Base-by-base conservation (phyloP, 768 basidiomycete species). In the Artomyces pyxidatus region DNA sequence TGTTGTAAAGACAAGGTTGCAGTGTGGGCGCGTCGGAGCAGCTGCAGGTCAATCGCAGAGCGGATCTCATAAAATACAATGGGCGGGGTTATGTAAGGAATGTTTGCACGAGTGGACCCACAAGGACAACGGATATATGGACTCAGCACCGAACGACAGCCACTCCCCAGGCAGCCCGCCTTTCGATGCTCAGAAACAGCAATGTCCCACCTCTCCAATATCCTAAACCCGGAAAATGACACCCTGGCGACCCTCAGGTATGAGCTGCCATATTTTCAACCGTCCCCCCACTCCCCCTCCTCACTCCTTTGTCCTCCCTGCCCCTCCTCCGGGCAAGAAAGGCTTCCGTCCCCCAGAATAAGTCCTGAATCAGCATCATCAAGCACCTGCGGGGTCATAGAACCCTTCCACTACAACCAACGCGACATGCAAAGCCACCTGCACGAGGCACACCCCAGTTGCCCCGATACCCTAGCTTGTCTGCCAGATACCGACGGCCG, bases 401-500 rank as follows among this genome's bases (percentile, higher is more conserved):
- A 14, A 25, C 22, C 45, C 19, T 41, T 44, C 8, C 42, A 42
- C 28, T 26, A n/a, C 26, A 37, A 16, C 21, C 30, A 30, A 23
- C 30, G 14, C 27, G 23, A 37, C 23, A 46, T 29, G n/a, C 42
- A 47, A 25, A 27, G 23, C 49, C 62, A 65, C 35, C 71, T 73
- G 47, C 83, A 86, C 62, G 71, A 71, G 54, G 63, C 74, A n/a
- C 88, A 90, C 60, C 78, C 78, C 19, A 76, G 85, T 59, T 90
- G 88, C 57, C 88, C 88, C 27, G 81, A 88, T 62, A 81, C 81
- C 43, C 73, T 90, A 19, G 75, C 74, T 30, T 89, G 88, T 65
- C 73, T 89, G 38, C 85, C 85, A 30, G 83, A 90, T 62, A 87
- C 87, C 28, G 76, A 80, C 51, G 85, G 80, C 38, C 71, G 85